A percentile compares a stretch with the other conserved stretches of the same genome.
These are phyloP conservation scores for Mycena crocata DNA, from an alignment of 768 basidiomycete genomes.

Conservation along the genomic window DNA sequence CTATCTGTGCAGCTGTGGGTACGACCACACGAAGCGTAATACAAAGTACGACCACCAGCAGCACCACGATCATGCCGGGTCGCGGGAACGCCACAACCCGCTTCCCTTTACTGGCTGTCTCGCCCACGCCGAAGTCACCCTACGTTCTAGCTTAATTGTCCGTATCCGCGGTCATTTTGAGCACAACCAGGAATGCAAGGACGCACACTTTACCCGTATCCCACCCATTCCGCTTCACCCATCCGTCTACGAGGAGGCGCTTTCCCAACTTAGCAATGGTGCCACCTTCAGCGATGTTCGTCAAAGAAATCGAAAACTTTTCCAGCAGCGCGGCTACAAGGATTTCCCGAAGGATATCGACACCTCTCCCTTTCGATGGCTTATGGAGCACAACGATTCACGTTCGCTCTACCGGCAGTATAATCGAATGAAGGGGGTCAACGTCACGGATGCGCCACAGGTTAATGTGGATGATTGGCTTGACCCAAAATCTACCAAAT, in stretches of 20 bases:
- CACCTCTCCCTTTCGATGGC: slow-evolving; percentile 8
- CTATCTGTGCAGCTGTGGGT: too few relatives aligned
- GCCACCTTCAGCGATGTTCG: not conserved
- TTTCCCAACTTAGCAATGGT: not conserved
- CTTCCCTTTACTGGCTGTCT: not conserved
- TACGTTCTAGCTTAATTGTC: not conserved
- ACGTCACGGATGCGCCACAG: too few relatives aligned
- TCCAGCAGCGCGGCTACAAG: not conserved
- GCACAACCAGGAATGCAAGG: slow-evolving; percentile 9
- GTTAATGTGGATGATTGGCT: slow-evolving; percentile 9
- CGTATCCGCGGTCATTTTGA: slow-evolving; percentile 15
- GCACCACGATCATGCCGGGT: not conserved
- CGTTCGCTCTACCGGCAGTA: slow-evolving; percentile 37
- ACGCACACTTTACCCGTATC: too few relatives aligned
- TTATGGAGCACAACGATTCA: slow-evolving; percentile 23
- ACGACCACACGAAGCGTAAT: too few relatives aligned
- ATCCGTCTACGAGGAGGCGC: too few relatives aligned
- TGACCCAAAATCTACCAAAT: not conserved
- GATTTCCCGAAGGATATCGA: slow-evolving; percentile 5
- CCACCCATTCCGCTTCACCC: too few relatives aligned
- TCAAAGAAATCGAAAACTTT: not conserved
- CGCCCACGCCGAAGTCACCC: slow-evolving; percentile 4
- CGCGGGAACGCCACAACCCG: not conserved
- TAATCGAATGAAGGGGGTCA: slow-evolving; percentile 32
- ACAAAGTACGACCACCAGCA: too few relatives aligned